Base-by-base conservation (phyloP, 257 asterid species). In the Gentiana dahurica region DNA sequence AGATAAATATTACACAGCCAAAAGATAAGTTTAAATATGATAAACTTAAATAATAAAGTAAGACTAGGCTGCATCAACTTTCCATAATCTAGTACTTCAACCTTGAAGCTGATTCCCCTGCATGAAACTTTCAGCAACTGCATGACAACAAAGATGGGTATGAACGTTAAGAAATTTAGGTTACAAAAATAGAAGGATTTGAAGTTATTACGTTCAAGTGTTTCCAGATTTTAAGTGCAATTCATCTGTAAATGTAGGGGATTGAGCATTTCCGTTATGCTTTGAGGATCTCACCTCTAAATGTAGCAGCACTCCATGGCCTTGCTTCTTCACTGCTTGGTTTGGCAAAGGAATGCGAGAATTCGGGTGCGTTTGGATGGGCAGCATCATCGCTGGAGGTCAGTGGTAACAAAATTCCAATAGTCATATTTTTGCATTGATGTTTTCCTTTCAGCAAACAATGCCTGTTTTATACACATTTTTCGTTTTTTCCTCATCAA, bases 311-410 rank as follows among this genome's bases (percentile, higher is more conserved):
- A 56, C 77, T 67, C 72, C 86, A 85, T 64, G 98, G 98, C 63
- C 94, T 92, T 74, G 95, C 89, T 63, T 87, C 93, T 60, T 83
- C 93, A 54, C 76, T 85, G 64, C 90, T 87, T 74, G 88, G 85
- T 64, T 72, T 92, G 70, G 94, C 98, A 47, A 85, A 80, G 73
- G 98, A 92, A 68, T 88, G 85, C 49, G 68, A 70, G 68, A 75
- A 65, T 67, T 65, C 68, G 45, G 98, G 98, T 62, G 97, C 98
- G 71, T 83, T 74, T 66, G 77, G 71, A 75, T 88, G 97, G 98
- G 95, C 90, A 52, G 90, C 98, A 59, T 79, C 93, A 36, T 79
- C 83, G 50, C 71, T 92, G 79, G 95, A 85, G 98, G 98, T 85
- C 50, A 71, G 82, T 76, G 5, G 50, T 51, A 33, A 51, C 51